phyloP scores from a whole-genome alignment of 306 rosid species.

The Calophaca sinica region DNA sequence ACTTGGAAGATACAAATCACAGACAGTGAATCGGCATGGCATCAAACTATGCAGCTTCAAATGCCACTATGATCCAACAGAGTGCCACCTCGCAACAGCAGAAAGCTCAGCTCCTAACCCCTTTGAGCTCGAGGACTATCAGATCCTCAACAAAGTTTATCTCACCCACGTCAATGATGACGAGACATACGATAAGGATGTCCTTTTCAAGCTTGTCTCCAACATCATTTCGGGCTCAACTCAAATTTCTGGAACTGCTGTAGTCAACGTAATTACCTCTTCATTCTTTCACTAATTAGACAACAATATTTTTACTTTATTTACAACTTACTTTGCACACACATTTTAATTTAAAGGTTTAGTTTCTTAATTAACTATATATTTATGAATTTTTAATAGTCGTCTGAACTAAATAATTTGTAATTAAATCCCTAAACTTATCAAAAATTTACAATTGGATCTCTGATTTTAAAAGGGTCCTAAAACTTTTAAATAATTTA shows the following conservation, averaged over 20 bases:
- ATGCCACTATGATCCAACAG: background rate
- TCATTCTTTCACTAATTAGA: background rate
- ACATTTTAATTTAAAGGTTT: no score
- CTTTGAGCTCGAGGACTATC: background rate
- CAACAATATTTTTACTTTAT: background rate
- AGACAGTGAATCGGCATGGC: background rate
- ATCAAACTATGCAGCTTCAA: background rate
- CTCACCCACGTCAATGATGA: constrained; percentile 41
- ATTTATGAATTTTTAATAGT: no score
- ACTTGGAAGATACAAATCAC: background rate
- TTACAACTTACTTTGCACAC: background rate
- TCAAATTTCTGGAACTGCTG: constrained; percentile 37
- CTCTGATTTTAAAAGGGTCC: no score
- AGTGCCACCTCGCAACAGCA: constrained; percentile 13
- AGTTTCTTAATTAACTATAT: no score
- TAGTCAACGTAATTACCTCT: background rate
- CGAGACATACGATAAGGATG: background rate
- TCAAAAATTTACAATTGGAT: no score
- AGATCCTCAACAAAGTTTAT: constrained; percentile 41
- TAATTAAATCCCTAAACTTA: no score
- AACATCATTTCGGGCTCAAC: constrained; percentile 7
- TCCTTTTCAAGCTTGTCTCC: constrained; percentile 28
- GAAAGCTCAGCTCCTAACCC: constrained; percentile 43
- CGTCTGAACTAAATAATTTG: no score
- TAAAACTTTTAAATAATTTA: no score